Evolutionary conservation across 1,284 basidiomycete species (phyloP), one percentile per base, ranked within the genome.

Genomic region (Tremellales sp.): DNA sequence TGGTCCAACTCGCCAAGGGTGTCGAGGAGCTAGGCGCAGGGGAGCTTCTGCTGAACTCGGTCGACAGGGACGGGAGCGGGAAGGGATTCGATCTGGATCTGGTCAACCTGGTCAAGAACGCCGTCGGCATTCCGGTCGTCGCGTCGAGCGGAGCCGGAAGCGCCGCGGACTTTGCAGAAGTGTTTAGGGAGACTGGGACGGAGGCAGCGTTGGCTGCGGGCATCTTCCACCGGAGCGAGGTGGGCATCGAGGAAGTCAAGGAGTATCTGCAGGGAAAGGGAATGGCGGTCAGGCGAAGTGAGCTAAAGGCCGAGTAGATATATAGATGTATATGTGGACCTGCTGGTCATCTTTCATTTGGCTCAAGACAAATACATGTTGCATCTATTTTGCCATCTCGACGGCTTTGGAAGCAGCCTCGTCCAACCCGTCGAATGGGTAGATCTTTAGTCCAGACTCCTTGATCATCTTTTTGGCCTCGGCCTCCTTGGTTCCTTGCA

Each of bases 171-270:
- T 98, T 99, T 70, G 79, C 83, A 26, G 80, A 91, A 45, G 86
- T 95, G 16, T 97, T 97, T 70, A 67, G 76, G 47, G 74, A 79
- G 60, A 91, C 89, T 4, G 77, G 75, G 3, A 90, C 85, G 0
- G 95, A 98, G 73, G 91, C 95, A 27, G 95, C 88, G 1, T 74
- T 99, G 46, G 95, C 95, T 4, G 95, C 95, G 14, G 95, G 95
- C 4, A 97, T 98, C 60, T 99, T 99, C 75, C 95, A 99, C 73
- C 78, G 95, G 27, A 81, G 80, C 48, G 87, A 97, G 70, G 90
- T 97, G 14, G 74, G 73, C 16, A 77, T 81, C 41, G 72, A 72
- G 54, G 72, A 87, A 47, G 84, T 91, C 44, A 93, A 91, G 73
- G 68, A 71, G 28, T 72, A 74, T 5, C 65, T 91, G 56, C 65